Evolutionary conservation across 345 rosid genomes (phyloP).

Genomic region (Salix exigua): DNA sequence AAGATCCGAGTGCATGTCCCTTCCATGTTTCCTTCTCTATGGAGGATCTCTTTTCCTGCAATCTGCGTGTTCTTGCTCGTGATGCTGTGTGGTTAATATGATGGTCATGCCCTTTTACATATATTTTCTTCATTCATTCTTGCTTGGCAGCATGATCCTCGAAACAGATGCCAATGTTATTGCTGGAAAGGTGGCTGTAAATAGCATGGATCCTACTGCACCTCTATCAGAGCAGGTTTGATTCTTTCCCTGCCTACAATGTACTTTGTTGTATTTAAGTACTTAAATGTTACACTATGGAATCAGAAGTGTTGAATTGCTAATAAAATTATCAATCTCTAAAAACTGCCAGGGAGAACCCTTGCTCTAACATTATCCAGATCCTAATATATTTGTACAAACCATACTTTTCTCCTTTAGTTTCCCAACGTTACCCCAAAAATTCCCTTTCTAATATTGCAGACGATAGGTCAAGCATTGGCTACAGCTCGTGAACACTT

Average conservation of each 20-base stretch:
- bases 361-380: not conserved
- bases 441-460: conserved; percentile 12
- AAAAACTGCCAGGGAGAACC: not conserved
- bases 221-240: conserved; percentile 86
- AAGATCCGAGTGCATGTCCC: not conserved
- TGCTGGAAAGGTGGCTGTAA: conserved; percentile 83
- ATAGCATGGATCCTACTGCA: conserved; percentile 67
- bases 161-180: conserved; percentile 77
- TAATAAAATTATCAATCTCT: not conserved
- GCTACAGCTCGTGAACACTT: conserved; percentile 63
- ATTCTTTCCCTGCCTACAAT: not conserved
- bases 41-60: not conserved
- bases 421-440: not conserved
- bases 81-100: not conserved
- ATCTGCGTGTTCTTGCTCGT: not conserved
- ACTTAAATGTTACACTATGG: not conserved
- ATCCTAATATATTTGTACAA: not conserved
- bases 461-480: conserved; percentile 63
- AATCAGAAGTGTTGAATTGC: not conserved
- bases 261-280: not conserved
- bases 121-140: not conserved
- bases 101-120: not conserved
- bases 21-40: not conserved
- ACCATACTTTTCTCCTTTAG: not conserved
- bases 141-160: conserved; percentile 62